Evolutionary conservation across 345 rosid genomes (phyloP), one percentile per base, ranked within the genome.

Genomic region (Citrus glauca): DNA sequence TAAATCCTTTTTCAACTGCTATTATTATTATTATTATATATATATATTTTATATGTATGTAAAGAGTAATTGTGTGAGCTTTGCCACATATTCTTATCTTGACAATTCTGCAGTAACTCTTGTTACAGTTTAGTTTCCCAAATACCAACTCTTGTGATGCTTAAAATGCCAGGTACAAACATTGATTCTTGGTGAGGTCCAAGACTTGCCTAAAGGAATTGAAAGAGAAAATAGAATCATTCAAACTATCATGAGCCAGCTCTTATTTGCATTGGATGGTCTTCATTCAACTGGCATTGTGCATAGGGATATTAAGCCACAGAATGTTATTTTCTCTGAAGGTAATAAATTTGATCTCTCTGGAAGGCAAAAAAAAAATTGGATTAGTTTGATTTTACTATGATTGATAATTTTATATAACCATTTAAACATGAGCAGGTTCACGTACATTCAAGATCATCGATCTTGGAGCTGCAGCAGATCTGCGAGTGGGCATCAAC

Each of bases 381-480:
- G 50, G 50, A 45, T 13, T 45, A 45, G 50, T 66, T 69, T 66
- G 22, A 73, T 61, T 79, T 57, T 33, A 33, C 25, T 55, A 45
- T 30, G 38, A 32, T 48, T 27, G 59, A 71, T 38, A 53, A 20
- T 63, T 67, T 79, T 66, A 38, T 63, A 19, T 30, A 35, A 27
- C 57, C 32, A n/a, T 68, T 48, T 24, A 62, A 81, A 84, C 67
- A 80, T 78, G 84, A 85, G 77, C 87, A 94, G 99, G 92, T 55
- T 91, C 99, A 67, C 89, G 95, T 32, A 74, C 90, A 45, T 96
- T 96, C 89, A 94, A 96, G 88, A 94, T 92, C 77, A 96, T 96
- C 50, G 99, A 96, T 89, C 97, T 92, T 79, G 98, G 99, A 81
- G 99, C 97, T 67, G 98, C 99, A 66, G 89, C 99, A 33, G 99